Evolutionary conservation across 768 basidiomycete species (phyloP), one percentile per base, ranked within the genome.

Genomic region (Pisolithus marmoratus): DNA sequence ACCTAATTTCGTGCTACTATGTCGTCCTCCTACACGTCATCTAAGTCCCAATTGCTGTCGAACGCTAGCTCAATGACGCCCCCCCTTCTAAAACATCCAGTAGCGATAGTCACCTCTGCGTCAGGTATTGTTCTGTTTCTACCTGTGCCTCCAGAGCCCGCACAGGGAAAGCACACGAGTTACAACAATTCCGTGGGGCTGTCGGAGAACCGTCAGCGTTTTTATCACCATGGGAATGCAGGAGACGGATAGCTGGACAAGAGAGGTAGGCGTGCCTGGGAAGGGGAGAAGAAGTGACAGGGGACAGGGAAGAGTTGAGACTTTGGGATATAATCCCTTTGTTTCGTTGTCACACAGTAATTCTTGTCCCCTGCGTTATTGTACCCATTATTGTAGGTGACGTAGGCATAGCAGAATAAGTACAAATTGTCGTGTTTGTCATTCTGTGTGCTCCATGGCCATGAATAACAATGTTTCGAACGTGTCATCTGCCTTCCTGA

Each of bases 381-480:
- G 31, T 14, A 34, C 31, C 31, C 31, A 34, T 34, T 14, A 4
- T 5, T 34, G 34, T 34, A 14, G 14, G 34, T 34, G 34, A 5
- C 4, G 14, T 34, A 34, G 12, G 34, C 5, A 15, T 34, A 34
- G 34, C 11, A 11, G 5, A 34, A 14, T 34, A 12, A 2, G 12
- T 34, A 14, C 14, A 34, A 27, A 4, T 34, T 34, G 34, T 34
- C 34, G 12, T 34, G 14, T 14, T 15, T 15, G 19, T 19, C 19
- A 29, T 8, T 27, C 40, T 38, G 43, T 40, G 45, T 38, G 15
- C 19, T 55, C 64, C 53, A 75, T 55, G 2, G 46, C 48, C 74
- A 75, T 74, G 47, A 78, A 59, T 29, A 90, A 65, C 22, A 90
- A 59, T n/a, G 71, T 75, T 63, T 91, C 87, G 52, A 90, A 90